Evolutionary conservation across 2,329 filamentous ascomycete genomes (phyloP).

Genomic region (Stylonectria norvegica): DNA sequence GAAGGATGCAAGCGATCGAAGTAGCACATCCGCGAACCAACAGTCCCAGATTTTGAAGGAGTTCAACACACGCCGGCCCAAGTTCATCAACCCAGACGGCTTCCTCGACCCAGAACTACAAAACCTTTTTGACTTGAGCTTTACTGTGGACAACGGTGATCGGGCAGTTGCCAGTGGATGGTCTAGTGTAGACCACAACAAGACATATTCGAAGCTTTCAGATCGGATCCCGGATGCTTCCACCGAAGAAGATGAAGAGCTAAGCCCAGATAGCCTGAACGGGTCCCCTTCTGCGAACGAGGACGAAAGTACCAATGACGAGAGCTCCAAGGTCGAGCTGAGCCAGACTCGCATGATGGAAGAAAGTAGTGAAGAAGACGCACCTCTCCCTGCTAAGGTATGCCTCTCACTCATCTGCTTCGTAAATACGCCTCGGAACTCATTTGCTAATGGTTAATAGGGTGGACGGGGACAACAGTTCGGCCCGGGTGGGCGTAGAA

Average conservation of each 20-base stretch:
- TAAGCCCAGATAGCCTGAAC: constrained; percentile 47
- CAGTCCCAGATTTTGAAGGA: constrained; percentile 36
- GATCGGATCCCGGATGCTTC: constrained; percentile 44
- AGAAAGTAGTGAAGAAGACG: constrained; percentile 57
- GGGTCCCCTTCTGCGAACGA: constrained; percentile 48
- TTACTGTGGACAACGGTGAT: constrained; percentile 52
- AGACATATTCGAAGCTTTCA: constrained; percentile 52
- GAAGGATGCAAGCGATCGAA: constrained; percentile 54
- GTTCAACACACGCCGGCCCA: constrained; percentile 50
- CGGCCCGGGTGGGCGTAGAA: constrained; percentile 42
- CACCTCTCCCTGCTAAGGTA: constrained; percentile 25
- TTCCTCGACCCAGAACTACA: constrained; percentile 63
- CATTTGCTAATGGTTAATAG: constrained; percentile 6
- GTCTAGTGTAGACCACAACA: constrained; percentile 57
- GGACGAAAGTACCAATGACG: constrained; percentile 53
- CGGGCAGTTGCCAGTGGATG: constrained; percentile 68
- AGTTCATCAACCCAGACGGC: constrained; percentile 49
- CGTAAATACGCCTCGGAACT: background rate
- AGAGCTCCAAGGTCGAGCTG: constrained; percentile 33
- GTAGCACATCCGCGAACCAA: constrained; percentile 5
- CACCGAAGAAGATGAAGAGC: constrained; percentile 44
- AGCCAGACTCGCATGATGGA: constrained; percentile 54
- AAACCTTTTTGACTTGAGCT: constrained; percentile 74
- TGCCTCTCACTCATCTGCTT: constrained; percentile 6
- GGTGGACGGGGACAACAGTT: constrained; percentile 23